A percentile compares a stretch with the other conserved stretches of the same genome.
Conservation (phyloP, 2,329 filamentous ascomycete species). For the Fusarium graminum region DNA sequence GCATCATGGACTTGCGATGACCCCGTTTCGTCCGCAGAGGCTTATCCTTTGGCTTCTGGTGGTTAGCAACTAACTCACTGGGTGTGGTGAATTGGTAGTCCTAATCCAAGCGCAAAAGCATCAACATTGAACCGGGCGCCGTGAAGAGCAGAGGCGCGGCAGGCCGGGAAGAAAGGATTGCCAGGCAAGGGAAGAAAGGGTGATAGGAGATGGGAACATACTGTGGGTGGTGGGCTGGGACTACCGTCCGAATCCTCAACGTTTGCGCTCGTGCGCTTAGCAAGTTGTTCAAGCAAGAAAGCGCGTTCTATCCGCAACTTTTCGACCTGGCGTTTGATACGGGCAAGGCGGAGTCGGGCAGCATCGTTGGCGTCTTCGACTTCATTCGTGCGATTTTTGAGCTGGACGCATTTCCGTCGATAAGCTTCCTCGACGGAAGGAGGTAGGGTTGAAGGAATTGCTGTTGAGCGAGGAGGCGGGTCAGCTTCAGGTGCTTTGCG, state of each 20-base stretch:
- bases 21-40: conserved; percentile 80
- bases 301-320: conserved; percentile 91
- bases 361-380: conserved; percentile 93
- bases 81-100: conserved; percentile 51
- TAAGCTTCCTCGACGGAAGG: conserved; percentile 97
- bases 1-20: conserved; percentile 71
- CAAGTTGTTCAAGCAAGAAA: conserved; percentile 78
- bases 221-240: conserved; percentile 82
- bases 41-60: conserved; percentile 78
- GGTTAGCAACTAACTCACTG: conserved; percentile 54
- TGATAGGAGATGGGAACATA: conserved; percentile 57
- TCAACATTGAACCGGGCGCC: conserved; percentile 51
- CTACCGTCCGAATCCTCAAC: conserved; percentile 84
- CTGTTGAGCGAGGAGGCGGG: conserved; percentile 52
- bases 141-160: conserved; percentile 36
- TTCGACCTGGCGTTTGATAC: conserved; percentile 86
- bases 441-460: conserved; percentile 73
- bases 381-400: conserved; percentile 91
- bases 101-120: conserved; percentile 54
- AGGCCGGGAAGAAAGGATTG: conserved; percentile 29
- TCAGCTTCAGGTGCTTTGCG: conserved; percentile 56
- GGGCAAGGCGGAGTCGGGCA: conserved; percentile 80
- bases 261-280: conserved; percentile 79
- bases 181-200: conserved; percentile 31
- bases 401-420: conserved; percentile 93